A percentile compares a stretch with the other conserved stretches of the same genome.
Evolutionary conservation across 2,329 filamentous ascomycete species (phyloP).

Genomic region (Penicillium aurantiogriseum): DNA sequence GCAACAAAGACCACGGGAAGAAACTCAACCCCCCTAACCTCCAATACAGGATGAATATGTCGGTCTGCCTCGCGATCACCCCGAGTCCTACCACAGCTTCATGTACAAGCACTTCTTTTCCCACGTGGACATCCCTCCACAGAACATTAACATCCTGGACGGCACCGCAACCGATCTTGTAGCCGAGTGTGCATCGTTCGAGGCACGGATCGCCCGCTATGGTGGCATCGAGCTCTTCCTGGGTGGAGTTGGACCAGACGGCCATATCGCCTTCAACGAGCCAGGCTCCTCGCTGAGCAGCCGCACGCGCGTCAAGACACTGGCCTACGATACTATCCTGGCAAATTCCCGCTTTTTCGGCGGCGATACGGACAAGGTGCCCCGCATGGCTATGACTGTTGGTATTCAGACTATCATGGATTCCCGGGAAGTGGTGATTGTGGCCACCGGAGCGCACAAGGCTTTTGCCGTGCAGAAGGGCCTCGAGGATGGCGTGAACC

Average conservation of each 20-base stretch:
- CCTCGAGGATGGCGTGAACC: conserved; percentile 78
- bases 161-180: conserved; percentile 74
- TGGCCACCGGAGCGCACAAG: conserved; percentile 80
- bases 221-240: conserved; percentile 86
- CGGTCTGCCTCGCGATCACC: conserved; percentile 75
- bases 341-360: conserved; percentile 83
- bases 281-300: conserved; percentile 76
- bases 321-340: conserved; percentile 82
- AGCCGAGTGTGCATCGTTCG: conserved; percentile 75
- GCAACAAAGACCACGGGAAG: not conserved
- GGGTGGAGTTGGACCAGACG: conserved; percentile 80
- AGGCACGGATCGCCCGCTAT: conserved; percentile 69
- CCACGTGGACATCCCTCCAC: conserved; percentile 75
- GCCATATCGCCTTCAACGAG: conserved; percentile 89
- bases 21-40: conserved; percentile 10
- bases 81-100: conserved; percentile 85
- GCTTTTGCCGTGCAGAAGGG: conserved; percentile 75
- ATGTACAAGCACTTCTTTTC: conserved; percentile 94
- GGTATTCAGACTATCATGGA: conserved; percentile 82
- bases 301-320: conserved; percentile 78
- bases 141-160: conserved; percentile 80
- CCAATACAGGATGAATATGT: conserved; percentile 74
- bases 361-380: conserved; percentile 70
- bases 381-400: conserved; percentile 78
- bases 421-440: conserved; percentile 76